phyloP scores from a whole-genome alignment of 345 rosid species.

The Eucalyptus cladocalyx region DNA sequence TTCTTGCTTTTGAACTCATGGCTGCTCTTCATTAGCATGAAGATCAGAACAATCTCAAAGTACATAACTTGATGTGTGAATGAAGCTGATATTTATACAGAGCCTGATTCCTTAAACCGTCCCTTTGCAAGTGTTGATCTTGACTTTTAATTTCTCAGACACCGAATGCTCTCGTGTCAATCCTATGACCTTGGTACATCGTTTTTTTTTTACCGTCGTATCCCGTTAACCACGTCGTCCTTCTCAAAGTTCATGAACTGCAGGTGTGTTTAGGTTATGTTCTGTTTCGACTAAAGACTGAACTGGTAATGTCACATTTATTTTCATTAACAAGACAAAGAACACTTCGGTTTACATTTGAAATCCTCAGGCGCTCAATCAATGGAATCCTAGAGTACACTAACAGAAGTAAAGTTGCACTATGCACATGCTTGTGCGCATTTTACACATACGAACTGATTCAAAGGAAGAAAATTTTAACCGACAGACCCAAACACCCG shows the following conservation, averaged over 20 bases:
- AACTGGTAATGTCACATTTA: not conserved
- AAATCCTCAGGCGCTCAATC: not conserved
- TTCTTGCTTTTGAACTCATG: not conserved
- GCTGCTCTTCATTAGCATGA: not conserved
- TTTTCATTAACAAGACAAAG: not conserved
- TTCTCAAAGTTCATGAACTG: not conserved
- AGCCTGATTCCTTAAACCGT: not conserved
- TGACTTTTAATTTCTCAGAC: not conserved
- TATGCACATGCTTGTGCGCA: not conserved
- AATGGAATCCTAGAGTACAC: not conserved
- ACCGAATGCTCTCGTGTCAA: not conserved
- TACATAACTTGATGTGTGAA: not conserved
- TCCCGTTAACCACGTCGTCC: not conserved
- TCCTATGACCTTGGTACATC: not conserved
- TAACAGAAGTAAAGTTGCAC: not conserved
- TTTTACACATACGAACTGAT: not conserved
- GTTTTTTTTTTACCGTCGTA: not conserved
- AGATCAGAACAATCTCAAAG: not conserved
- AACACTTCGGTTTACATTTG: not conserved
- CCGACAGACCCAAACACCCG: not conserved
- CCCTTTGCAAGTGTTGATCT: not conserved
- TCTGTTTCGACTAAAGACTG: not conserved
- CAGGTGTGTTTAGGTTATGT: not conserved
- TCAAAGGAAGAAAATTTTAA: not conserved
- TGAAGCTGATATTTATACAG: not conserved